Conservation (phyloP, 345 rosid species). For the thale cress (Arabidopsis thaliana) region TAIR10.1 NC_003074.8:15894501-15895000, state of each 20-base stretch:
- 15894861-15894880: slow-evolving; percentile 31
- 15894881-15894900: slow-evolving; percentile 10
- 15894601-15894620: not conserved
- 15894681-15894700: slow-evolving; percentile 6
- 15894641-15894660: slow-evolving; percentile 17
- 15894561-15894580: not conserved
- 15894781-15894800: slow-evolving; percentile 17
- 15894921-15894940: slow-evolving; percentile 23
- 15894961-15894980: slow-evolving; percentile 27
- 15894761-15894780: not conserved
- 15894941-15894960: slow-evolving; percentile 38
- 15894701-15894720: not conserved
- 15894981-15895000: slow-evolving; percentile 45
- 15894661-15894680: slow-evolving; percentile 20
- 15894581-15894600: not conserved
- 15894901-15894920: slow-evolving; percentile 14
- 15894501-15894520: slow-evolving; percentile 10
- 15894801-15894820: slow-evolving; percentile 12
- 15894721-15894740: slow-evolving; percentile 1
- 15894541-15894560: not conserved
- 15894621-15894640: slow-evolving; percentile 8
- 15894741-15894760: not conserved
- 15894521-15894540: not conserved
- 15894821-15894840: slow-evolving; percentile 20
- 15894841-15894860: slow-evolving; percentile 34